A percentile compares a stretch with the other conserved stretches of the same genome.
These are phyloP conservation scores for Athelia sp. DNA, from an alignment of 1,284 basidiomycete species.

Conservation along the genomic window DNA sequence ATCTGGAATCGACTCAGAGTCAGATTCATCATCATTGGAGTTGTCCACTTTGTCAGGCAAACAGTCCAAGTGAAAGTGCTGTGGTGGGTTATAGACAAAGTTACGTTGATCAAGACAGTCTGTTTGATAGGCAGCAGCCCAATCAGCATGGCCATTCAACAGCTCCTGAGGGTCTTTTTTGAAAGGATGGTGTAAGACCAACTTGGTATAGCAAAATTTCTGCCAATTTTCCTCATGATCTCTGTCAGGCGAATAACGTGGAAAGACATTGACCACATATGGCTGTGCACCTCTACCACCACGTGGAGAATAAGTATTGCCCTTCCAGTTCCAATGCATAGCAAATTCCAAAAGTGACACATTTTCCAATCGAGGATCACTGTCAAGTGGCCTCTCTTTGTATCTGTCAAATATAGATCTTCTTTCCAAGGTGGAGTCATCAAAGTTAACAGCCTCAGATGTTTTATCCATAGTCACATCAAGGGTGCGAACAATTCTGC, in stretches of 20 bases:
- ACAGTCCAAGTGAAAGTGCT: background rate
- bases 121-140: background rate
- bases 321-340: constrained; percentile 7
- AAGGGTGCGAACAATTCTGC: background rate
- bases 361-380: background rate
- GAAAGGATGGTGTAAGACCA: constrained; percentile 13
- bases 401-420: background rate
- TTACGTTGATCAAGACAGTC: background rate
- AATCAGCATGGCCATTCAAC: background rate
- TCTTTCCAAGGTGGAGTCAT: background rate
- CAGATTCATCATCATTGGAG: background rate
- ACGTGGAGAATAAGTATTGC: background rate
- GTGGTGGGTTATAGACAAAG: too few species aligned
- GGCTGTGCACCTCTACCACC: constrained; percentile 7
- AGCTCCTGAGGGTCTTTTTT: background rate
- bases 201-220: constrained; percentile 12
- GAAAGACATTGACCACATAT: constrained; percentile 8
- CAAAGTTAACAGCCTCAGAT: background rate
- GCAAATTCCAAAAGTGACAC: constrained; percentile 9
- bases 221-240: constrained; percentile 7
- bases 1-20: background rate
- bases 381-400: background rate
- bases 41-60: background rate
- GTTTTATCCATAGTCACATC: background rate
- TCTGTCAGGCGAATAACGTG: constrained; percentile 5